phyloP scores from a whole-genome alignment of 2,329 filamentous ascomycete genomes.

The Ophiostoma fasciatum region DNA sequence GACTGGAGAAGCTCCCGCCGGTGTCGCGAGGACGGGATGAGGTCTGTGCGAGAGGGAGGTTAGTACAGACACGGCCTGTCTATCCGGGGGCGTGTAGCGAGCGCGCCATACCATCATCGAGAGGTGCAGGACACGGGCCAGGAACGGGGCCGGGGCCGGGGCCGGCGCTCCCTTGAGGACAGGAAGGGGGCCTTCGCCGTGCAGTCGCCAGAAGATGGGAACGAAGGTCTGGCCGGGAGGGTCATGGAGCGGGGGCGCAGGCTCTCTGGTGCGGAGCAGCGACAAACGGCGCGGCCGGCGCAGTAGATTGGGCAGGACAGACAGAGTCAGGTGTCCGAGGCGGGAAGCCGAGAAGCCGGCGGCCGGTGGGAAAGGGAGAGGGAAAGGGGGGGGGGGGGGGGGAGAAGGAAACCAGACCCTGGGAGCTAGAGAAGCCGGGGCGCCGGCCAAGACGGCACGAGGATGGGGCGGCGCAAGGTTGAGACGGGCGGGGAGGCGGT shows the following conservation, averaged over 20 bases:
- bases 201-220: neutral
- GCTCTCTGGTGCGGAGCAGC: neutral
- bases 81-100: neutral
- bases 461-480: too few relatives aligned
- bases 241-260: slow-evolving; percentile 1
- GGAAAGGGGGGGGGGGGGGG: neutral
- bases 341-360: neutral
- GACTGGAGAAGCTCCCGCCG: slow-evolving; percentile 40
- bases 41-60: slow-evolving; percentile 26
- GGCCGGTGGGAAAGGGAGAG: neutral
- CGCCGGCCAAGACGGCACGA: too few relatives aligned
- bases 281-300: neutral
- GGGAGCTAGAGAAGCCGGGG: too few relatives aligned
- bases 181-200: neutral
- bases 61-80: neutral
- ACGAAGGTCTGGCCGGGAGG: neutral
- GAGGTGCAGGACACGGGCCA: slow-evolving; percentile 7
- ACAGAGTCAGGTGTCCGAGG: neutral
- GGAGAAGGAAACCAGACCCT: neutral
- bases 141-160: slow-evolving; percentile 7
- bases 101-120: slow-evolving; percentile 13
- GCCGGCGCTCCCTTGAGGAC: slow-evolving; percentile 8
- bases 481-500: too few relatives aligned
- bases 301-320: neutral
- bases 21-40: slow-evolving; percentile 43